A percentile compares a stretch with the other conserved stretches of the same genome.
Evolutionary conservation across 2,329 filamentous ascomycete genomes (phyloP).

Genomic region (Massarina eburnea): DNA sequence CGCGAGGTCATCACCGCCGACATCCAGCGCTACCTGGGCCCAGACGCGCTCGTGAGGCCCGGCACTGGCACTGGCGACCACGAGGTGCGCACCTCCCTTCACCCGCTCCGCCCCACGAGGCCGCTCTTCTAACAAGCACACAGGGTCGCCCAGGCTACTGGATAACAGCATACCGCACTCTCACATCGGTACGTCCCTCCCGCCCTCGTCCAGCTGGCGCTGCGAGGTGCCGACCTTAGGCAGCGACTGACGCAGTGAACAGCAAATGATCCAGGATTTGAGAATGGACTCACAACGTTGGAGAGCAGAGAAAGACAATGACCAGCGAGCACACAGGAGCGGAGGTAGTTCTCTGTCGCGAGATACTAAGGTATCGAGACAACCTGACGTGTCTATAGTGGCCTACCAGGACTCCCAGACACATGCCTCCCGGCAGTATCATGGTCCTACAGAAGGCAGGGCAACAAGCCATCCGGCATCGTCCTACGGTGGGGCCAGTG

Average conservation of each 20-base stretch:
- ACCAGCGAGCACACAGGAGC: constrained; percentile 45
- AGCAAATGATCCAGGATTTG: constrained; percentile 55
- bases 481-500: constrained; percentile 22
- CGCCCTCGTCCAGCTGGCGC: background rate
- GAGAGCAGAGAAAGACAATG: constrained; percentile 39
- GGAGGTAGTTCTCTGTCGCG: constrained; percentile 48
- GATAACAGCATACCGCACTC: constrained; percentile 54
- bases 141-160: constrained; percentile 52
- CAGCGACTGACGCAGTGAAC: constrained; percentile 20
- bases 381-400: constrained; percentile 49
- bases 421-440: constrained; percentile 47
- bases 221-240: background rate
- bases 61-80: constrained; percentile 49
- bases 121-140: constrained; percentile 17
- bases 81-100: constrained; percentile 41
- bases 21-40: constrained; percentile 55
- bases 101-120: constrained; percentile 2
- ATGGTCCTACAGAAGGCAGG: constrained; percentile 38
- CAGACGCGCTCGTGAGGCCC: constrained; percentile 53
- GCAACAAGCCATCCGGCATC: constrained; percentile 21
- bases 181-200: constrained; percentile 51
- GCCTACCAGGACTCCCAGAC: constrained; percentile 47
- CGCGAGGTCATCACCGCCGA: constrained; percentile 56
- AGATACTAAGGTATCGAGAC: constrained; percentile 46
- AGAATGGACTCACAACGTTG: constrained; percentile 51